Evolutionary conservation across 2,329 filamentous ascomycete species (phyloP).

Genomic region (Dendryphion nanum): DNA sequence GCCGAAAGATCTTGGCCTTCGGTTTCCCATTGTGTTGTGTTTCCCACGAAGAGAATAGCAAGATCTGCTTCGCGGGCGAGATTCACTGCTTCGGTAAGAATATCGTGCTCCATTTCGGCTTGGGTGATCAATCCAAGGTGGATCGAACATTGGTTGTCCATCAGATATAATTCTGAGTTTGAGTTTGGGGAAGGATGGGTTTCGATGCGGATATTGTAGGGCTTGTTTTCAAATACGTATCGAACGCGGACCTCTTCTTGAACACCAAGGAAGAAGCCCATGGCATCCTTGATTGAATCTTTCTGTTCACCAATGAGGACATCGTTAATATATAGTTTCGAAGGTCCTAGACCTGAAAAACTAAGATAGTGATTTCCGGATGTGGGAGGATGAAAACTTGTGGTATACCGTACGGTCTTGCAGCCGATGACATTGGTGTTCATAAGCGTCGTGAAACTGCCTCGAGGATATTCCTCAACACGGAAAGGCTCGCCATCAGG

Average conservation of each 20-base stretch:
- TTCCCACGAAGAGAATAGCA: slow-evolving; percentile 61
- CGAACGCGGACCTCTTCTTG: slow-evolving; percentile 14
- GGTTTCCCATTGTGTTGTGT: slow-evolving; percentile 48
- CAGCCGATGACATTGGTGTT: slow-evolving; percentile 10
- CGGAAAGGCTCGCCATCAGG: slow-evolving; percentile 7
- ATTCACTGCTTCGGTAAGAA: slow-evolving; percentile 13
- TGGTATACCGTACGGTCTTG: slow-evolving; percentile 11
- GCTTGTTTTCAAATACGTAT: slow-evolving; percentile 7
- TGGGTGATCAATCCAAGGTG: slow-evolving; percentile 16
- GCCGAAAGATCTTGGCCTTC: slow-evolving; percentile 18
- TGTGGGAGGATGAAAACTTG: slow-evolving; percentile 9
- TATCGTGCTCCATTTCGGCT: slow-evolving; percentile 15
- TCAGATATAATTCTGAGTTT: slow-evolving; percentile 14
- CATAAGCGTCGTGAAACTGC: slow-evolving; percentile 14
- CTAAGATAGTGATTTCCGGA: slow-evolving; percentile 13
- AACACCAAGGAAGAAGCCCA: slow-evolving; percentile 17
- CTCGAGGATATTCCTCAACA: slow-evolving; percentile 12
- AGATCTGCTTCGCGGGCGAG: slow-evolving; percentile 56
- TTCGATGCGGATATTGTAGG: slow-evolving; percentile 11
- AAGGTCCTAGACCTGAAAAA: slow-evolving; percentile 14
- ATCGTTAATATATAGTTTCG: slow-evolving; percentile 15
- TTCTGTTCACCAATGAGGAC: slow-evolving; percentile 7
- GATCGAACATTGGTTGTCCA: slow-evolving; percentile 13
- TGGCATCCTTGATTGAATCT: slow-evolving; percentile 10
- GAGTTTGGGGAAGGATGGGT: slow-evolving; percentile 10